These are phyloP conservation scores for Geum urbanum DNA, from an alignment of 306 rosid species.

Conservation along the genomic window DNA sequence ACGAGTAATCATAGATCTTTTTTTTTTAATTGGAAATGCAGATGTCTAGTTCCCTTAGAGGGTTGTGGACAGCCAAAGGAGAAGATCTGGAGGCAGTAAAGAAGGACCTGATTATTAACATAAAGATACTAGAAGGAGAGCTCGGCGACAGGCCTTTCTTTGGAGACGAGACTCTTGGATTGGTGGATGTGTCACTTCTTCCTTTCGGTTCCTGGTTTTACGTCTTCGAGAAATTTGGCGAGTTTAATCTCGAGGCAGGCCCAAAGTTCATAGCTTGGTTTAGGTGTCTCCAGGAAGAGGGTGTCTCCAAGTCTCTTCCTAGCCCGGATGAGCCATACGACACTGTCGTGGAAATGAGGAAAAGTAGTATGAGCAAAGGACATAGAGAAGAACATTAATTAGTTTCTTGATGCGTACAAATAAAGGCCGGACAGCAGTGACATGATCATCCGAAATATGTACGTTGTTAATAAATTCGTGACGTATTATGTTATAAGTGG, in stretches of 20 bases:
- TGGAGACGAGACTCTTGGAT: constrained; percentile 18
- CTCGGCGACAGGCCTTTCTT: constrained; percentile 28
- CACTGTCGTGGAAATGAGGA: constrained; percentile 8
- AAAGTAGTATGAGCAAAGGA: not conserved
- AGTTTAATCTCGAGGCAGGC: constrained; percentile 13
- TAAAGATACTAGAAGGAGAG: constrained; percentile 18
- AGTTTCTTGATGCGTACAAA: not conserved
- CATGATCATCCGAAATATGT: not conserved
- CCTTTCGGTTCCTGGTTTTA: constrained; percentile 18
- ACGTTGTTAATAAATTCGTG: too few species aligned
- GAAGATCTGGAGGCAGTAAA: constrained; percentile 24
- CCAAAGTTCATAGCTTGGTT: constrained; percentile 16
- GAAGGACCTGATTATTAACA: constrained; percentile 16
- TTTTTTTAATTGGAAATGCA: constrained; percentile 15
- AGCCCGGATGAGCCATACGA: constrained; percentile 18
- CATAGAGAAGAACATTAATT: too few species aligned
- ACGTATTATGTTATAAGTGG: not conserved
- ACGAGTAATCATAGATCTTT: too few species aligned
- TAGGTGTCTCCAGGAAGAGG: not conserved
- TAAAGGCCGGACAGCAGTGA: not conserved
- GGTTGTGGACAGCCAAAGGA: constrained; percentile 20
- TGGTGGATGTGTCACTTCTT: constrained; percentile 23
- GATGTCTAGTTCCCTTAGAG: constrained; percentile 27
- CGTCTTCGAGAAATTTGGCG: constrained; percentile 10
- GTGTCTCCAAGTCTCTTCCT: constrained; percentile 30